Evolutionary conservation across 2,329 filamentous ascomycete genomes (phyloP).

Genomic region (Cordyceps farinosa): DNA sequence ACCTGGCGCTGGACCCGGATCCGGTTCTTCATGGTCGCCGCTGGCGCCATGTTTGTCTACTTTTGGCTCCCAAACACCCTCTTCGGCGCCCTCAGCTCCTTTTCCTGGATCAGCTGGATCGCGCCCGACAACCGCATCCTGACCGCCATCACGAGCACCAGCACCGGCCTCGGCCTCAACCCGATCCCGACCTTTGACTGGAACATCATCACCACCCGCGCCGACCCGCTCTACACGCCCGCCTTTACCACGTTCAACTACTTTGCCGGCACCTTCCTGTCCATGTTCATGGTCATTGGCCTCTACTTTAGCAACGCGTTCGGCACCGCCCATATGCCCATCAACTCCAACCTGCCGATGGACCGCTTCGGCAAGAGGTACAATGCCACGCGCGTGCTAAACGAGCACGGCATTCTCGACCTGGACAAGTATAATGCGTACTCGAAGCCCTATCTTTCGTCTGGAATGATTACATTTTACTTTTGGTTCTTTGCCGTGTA

Average conservation of each 20-base stretch:
- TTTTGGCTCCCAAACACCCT: constrained; percentile 54
- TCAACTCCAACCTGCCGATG: constrained; percentile 38
- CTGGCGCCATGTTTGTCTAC: constrained; percentile 47
- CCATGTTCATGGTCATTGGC: constrained; percentile 28
- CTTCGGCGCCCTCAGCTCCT: constrained; percentile 44
- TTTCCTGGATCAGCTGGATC: constrained; percentile 55
- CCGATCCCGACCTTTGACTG: constrained; percentile 42
- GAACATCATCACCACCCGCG: constrained; percentile 33
- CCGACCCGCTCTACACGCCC: constrained; percentile 38
- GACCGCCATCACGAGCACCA: constrained; percentile 34
- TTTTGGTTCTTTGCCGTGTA: constrained; percentile 42
- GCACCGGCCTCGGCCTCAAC: constrained; percentile 39
- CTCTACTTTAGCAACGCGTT: constrained; percentile 34
- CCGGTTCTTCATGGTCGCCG: constrained; percentile 44
- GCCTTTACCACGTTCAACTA: constrained; percentile 36
- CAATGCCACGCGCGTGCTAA: constrained; percentile 35
- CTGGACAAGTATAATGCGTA: constrained; percentile 37
- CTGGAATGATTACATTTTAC: constrained; percentile 35
- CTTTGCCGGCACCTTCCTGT: constrained; percentile 30
- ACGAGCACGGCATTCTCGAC: constrained; percentile 35
- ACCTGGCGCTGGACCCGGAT: constrained; percentile 42
- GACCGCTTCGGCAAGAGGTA: constrained; percentile 39
- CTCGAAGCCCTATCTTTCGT: constrained; percentile 40
- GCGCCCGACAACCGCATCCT: constrained; percentile 39
- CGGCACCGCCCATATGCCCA: constrained; percentile 36